Evolutionary conservation across 352 stramenopile genomes (phyloP), one percentile per base, ranked within the genome.

Genomic region (Bremia lactucae): DNA sequence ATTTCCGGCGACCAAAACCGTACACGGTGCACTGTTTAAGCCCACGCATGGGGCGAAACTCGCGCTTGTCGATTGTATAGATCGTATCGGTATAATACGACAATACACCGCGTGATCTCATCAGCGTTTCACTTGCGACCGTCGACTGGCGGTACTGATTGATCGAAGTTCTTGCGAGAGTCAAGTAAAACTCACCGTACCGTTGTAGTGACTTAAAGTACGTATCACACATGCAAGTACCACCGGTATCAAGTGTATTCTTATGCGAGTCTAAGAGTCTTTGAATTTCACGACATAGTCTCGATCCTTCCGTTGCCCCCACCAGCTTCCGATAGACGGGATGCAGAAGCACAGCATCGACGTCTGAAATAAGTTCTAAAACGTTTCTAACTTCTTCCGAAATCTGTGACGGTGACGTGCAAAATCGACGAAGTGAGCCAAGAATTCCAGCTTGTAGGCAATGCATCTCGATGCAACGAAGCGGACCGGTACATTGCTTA

Each of bases 41-140:
- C 1, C 71, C 69, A 35, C 71, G 59, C 28, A 46, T 68, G 2
- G 75, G 64, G 11, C 63, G 72, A 49, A 91, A 87, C 42, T 86
- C 60, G 11, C 72, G 65, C 53, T 91, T 91, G 57, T 91, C 75
- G 31, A 91, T 55, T 14, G 76, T 54, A 49, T 85, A 91, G 22
- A 88, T 83, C 16, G 77, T 87, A 48, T 91, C 79, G 1, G 72
- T 80, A 48, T 84, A 91, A 52, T 84, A 91, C 2, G 76, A 79
- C 2, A 91, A 44, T 5, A 85, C 68, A n/a, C 68, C 62, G 2
- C 70, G 67, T 3, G 72, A 69, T 44, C 62, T 68, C 70, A 91
- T 87, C 22, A 88, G 59, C 15, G 76, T 82, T 44, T 88, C 76
- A 29, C 76, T 88, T 8, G 59, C 76, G 3, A 88, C 75, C 2